Percentiles rank a stretch among this genome's conserved stretches.
Evolutionary conservation across 352 stramenopile species (phyloP).

Genomic region (Phytophthora idaei): DNA sequence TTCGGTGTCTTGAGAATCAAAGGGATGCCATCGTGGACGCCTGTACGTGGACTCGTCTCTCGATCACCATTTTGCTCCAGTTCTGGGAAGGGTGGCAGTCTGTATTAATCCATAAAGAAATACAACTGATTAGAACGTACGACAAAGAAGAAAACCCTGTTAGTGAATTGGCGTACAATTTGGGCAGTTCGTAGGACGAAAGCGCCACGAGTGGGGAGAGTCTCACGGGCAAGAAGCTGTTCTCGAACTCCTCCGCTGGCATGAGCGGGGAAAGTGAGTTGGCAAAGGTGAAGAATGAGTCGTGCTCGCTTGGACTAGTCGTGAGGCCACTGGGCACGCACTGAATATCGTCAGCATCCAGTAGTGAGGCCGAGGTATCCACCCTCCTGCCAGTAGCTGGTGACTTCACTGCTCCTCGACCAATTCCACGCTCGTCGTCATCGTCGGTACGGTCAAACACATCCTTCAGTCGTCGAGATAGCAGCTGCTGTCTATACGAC

Average conservation of each 20-base stretch:
- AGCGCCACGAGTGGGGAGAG: constrained; percentile 68
- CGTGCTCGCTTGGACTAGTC: constrained; percentile 54
- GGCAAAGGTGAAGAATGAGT: constrained; percentile 84
- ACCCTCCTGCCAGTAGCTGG: background rate
- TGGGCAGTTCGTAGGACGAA: constrained; percentile 60
- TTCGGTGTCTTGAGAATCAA: constrained; percentile 20
- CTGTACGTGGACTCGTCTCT: background rate
- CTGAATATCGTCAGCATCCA: constrained; percentile 40
- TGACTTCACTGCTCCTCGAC: constrained; percentile 19
- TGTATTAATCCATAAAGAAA: constrained; percentile 22
- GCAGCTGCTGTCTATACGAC: constrained; percentile 31
- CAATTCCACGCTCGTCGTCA: constrained; percentile 12
- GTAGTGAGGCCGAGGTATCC: constrained; percentile 16
- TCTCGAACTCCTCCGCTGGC: constrained; percentile 62
- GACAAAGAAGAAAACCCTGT: background rate
- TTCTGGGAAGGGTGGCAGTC: constrained; percentile 66
- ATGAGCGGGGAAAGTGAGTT: constrained; percentile 78
- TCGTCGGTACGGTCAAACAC: constrained; percentile 44
- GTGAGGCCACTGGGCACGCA: constrained; percentile 46
- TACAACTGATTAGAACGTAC: constrained; percentile 11
- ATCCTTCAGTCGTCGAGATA: constrained; percentile 42
- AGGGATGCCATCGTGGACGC: constrained; percentile 1
- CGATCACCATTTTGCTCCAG: constrained; percentile 25
- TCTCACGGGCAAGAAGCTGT: constrained; percentile 58
- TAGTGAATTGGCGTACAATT: constrained; percentile 52